Base-by-base conservation (phyloP, 2,329 filamentous ascomycete genomes). In the Nothophoma quercina region DNA sequence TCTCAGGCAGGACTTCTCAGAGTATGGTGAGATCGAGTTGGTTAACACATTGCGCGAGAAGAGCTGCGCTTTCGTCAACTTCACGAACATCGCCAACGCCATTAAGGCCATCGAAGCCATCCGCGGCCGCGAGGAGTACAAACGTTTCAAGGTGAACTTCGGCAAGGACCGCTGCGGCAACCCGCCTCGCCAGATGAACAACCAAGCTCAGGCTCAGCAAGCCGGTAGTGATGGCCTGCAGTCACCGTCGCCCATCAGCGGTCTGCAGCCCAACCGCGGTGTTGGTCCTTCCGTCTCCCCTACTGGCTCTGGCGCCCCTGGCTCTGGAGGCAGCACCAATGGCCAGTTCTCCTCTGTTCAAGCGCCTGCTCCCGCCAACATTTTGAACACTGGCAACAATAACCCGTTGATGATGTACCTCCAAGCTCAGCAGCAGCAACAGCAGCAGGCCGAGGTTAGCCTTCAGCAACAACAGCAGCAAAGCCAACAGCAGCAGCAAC, bases 81-180 rank as follows among this genome's bases (percentile, higher is more conserved):
- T 99, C 75, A 99, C 95, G 72, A 99, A 99, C 79, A 99, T 99
- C 72, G 95, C 95, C 71, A 99, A 99, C 67, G 95, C 95, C 42
- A 99, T 99, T 82, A 99, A 99, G 81, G 95, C 95, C 1, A 99
- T 99, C 61, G 95, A 99, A 77, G 95, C 93, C 18, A 87, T 99
- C 60, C 87, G 95, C 51, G 90, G 92, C 70, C 92, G 93, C 71
- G 95, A 98, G 34, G 95, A 99, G 70, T 99, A 99, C 83, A 91
- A 88, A 77, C 87, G 95, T 67, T 99, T 99, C 86, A 99, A 99
- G 84, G 93, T 99, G 75, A 99, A 99, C 81, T 99, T 99, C 73
- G 95, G 95, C 77, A 99, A 99, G 80, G 95, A 99, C 73, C 88
- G 95, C 50, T 99, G 95, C 69, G 95, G 95, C 63, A 99, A 99